phyloP scores from a whole-genome alignment of 768 basidiomycete species.

The Lyophyllum shimeji region DNA sequence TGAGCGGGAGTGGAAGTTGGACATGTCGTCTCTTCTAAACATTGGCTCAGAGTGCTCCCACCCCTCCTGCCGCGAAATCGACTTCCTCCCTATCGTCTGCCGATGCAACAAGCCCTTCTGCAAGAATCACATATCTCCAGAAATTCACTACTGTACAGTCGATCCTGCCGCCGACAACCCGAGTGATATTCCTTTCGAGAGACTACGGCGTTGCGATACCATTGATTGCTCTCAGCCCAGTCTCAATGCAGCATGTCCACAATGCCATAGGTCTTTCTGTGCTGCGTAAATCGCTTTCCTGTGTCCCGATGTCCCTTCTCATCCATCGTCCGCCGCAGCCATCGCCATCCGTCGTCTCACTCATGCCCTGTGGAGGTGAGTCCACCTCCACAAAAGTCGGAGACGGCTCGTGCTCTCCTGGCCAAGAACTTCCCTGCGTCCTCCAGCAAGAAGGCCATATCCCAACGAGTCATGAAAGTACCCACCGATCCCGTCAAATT shows the following conservation, averaged over 20 bases:
- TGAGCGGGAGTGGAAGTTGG: background rate
- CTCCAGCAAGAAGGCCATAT: conserved; percentile 18
- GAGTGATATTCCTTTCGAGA: conserved; percentile 18
- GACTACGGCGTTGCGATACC: conserved; percentile 50
- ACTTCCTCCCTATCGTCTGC: conserved; percentile 80
- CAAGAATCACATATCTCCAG: conserved; percentile 56
- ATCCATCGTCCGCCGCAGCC: conserved; percentile 39
- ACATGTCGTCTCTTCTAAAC: conserved; percentile 38
- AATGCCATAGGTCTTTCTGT: conserved; percentile 63
- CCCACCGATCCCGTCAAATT: conserved; percentile 54
- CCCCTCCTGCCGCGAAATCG: conserved; percentile 56
- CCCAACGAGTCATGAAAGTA: conserved; percentile 27
- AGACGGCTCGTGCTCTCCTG: conserved; percentile 51
- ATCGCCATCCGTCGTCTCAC: conserved; percentile 67
- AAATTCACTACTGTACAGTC: conserved; percentile 56
- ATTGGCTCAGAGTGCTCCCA: conserved; percentile 70
- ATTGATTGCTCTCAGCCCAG: conserved; percentile 54
- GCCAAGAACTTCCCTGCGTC: conserved; percentile 47
- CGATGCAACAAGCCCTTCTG: conserved; percentile 62
- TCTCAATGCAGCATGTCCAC: conserved; percentile 46
- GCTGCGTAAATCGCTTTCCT: conserved; percentile 42
- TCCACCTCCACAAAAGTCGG: conserved; percentile 33
- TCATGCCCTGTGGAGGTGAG: conserved; percentile 37
- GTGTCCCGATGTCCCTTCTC: conserved; percentile 11
- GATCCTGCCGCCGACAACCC: conserved; percentile 1